Evolutionary conservation across 208 protist genomes (phyloP).

Genomic region (Trypanosoma melophagium): DNA sequence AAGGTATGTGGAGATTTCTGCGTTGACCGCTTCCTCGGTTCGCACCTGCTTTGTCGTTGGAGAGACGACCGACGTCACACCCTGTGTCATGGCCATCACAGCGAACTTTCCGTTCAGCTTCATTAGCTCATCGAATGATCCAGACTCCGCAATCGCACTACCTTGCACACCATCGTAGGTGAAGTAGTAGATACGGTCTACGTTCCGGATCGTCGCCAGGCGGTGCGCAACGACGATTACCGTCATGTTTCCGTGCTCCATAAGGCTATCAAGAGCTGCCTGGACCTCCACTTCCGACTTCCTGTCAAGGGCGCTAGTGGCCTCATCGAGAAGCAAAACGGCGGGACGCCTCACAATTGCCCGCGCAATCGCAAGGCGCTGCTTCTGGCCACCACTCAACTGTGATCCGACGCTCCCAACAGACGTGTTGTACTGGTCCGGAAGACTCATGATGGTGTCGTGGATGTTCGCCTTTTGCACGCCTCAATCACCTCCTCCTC

Average conservation of each 20-base stretch:
- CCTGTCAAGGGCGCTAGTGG: constrained; percentile 87
- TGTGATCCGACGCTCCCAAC: constrained; percentile 82
- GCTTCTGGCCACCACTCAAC: constrained; percentile 90
- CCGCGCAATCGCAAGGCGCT: constrained; percentile 88
- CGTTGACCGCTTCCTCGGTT: constrained; percentile 8
- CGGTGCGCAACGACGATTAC: constrained; percentile 90
- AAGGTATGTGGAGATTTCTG: constrained; percentile 32
- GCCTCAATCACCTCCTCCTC: constrained; percentile 69
- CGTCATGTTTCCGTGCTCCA: constrained; percentile 60
- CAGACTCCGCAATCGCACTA: constrained; percentile 53
- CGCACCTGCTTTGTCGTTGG: constrained; percentile 9
- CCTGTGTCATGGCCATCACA: constrained; percentile 69
- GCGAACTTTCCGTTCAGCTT: constrained; percentile 48
- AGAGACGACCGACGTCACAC: constrained; percentile 14
- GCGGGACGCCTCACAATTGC: constrained; percentile 71
- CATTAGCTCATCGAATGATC: constrained; percentile 67
- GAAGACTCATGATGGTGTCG: constrained; percentile 80
- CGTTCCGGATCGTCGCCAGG: constrained; percentile 84
- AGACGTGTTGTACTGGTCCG: constrained; percentile 80
- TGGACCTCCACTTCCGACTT: constrained; percentile 90
- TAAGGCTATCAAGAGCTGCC: constrained; percentile 63
- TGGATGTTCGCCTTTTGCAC: constrained; percentile 78
- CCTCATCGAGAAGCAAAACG: constrained; percentile 90
- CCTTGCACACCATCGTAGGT: constrained; percentile 55
- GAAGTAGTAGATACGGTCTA: constrained; percentile 88